These are phyloP conservation scores for Thyridium curvatum DNA, from an alignment of 2,329 filamentous ascomycete species.

Conservation along the genomic window DNA sequence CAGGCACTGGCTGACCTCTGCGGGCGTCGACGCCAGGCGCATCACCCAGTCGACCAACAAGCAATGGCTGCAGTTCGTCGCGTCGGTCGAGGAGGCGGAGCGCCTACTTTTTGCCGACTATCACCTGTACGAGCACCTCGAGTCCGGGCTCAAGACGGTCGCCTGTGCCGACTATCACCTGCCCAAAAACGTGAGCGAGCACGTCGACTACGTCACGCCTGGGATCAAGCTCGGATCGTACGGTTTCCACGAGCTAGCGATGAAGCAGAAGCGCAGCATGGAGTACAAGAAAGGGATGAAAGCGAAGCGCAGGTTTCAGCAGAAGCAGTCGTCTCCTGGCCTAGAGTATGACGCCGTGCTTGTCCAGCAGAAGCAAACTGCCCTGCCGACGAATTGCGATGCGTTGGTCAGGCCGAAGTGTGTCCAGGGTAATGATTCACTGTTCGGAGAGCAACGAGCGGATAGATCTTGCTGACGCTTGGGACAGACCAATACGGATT, in stretches of 20 bases:
- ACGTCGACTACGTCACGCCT: conserved; percentile 52
- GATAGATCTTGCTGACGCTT: too few species aligned
- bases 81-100: conserved; percentile 16
- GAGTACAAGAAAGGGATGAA: neutral
- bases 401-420: conserved; percentile 9
- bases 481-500: conserved; percentile 14
- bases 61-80: conserved; percentile 19
- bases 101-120: conserved; percentile 15
- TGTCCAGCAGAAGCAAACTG: too few species aligned
- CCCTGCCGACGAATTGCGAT: too few species aligned
- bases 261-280: conserved; percentile 2
- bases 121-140: conserved; percentile 14
- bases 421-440: conserved; percentile 11
- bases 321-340: too few species aligned
- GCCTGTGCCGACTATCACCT: conserved; percentile 28
- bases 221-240: conserved; percentile 39
- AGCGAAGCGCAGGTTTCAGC: too few species aligned
- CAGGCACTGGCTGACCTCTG: conserved; percentile 20
- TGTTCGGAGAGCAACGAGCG: too few species aligned
- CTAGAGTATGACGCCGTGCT: too few species aligned
- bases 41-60: conserved; percentile 12
- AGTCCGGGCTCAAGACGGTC: conserved; percentile 5
- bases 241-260: neutral
- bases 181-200: conserved; percentile 35
- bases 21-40: conserved; percentile 19